Percentiles rank a stretch among this genome's conserved stretches.
Evolutionary conservation across 768 basidiomycete genomes (phyloP).

Genomic region (Xerocomellus intermedius): DNA sequence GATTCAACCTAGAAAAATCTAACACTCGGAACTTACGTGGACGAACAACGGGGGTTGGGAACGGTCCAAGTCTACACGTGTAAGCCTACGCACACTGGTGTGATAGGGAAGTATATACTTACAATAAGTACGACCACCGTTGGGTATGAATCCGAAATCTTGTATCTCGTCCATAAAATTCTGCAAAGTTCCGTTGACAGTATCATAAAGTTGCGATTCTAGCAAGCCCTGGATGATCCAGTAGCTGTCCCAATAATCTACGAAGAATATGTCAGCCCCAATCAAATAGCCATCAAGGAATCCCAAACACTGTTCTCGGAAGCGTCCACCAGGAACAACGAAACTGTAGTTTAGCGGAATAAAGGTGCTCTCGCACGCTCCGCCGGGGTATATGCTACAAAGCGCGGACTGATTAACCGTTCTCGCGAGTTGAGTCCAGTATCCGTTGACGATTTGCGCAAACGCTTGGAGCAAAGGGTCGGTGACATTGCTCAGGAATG

Average conservation of each 20-base stretch:
- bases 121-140: conserved; percentile 92
- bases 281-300: neutral
- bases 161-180: conserved; percentile 97
- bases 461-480: conserved; percentile 71
- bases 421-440: conserved; percentile 80
- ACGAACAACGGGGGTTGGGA: conserved; percentile 94
- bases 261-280: neutral
- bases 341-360: conserved; percentile 92
- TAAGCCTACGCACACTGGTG: neutral
- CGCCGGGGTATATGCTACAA: conserved; percentile 49
- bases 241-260: conserved; percentile 68
- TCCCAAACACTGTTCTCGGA: conserved; percentile 78
- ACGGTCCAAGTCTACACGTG: conserved; percentile 66
- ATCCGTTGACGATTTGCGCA: conserved; percentile 76
- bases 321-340: conserved; percentile 85
- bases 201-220: conserved; percentile 67
- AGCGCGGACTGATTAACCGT: conserved; percentile 68
- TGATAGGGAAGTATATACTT: conserved; percentile 1
- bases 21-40: conserved; percentile 44
- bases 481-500: conserved; percentile 68
- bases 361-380: conserved; percentile 74
- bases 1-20: neutral
- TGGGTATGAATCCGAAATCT: conserved; percentile 86
- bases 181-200: conserved; percentile 75
- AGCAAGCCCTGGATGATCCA: conserved; percentile 91